phyloP scores from a whole-genome alignment of 2,329 filamentous ascomycete species.

The Tolypocladium cylindrosporum region DNA sequence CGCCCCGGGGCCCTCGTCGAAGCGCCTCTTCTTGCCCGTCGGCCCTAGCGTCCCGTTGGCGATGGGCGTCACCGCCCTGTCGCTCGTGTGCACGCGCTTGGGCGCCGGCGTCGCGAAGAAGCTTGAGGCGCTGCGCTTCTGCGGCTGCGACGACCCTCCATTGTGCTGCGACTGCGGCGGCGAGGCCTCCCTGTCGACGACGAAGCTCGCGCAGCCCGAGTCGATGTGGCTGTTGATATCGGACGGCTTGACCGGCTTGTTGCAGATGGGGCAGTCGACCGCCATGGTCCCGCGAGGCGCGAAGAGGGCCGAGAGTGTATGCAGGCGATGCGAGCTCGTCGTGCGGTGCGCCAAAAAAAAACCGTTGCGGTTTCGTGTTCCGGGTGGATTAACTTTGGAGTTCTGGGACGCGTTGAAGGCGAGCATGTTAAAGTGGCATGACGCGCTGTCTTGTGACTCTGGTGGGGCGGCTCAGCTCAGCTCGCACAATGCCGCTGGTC shows the following conservation, averaged over 20 bases:
- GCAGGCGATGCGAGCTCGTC: not conserved
- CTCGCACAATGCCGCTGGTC: no score
- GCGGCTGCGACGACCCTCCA: conserved; percentile 19
- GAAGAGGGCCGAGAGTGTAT: not conserved
- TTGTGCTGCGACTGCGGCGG: conserved; percentile 16
- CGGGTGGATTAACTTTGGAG: not conserved
- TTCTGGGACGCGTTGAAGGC: not conserved
- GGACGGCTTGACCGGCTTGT: conserved; percentile 56
- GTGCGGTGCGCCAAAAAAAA: no score
- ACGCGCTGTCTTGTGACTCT: conserved; percentile 3
- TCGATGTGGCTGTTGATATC: conserved; percentile 90
- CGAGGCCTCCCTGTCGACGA: conserved; percentile 35
- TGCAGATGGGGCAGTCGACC: conserved; percentile 76
- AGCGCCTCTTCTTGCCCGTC: conserved; percentile 38
- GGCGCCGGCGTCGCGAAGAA: conserved; percentile 54
- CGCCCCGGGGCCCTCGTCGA: conserved; percentile 43
- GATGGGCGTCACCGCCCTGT: conserved; percentile 20
- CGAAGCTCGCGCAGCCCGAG: conserved; percentile 61
- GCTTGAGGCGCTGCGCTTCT: conserved; percentile 44
- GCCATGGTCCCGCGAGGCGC: conserved; percentile 15
- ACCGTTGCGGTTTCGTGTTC: not conserved
- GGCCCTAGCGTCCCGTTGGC: conserved; percentile 21
- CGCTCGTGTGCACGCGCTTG: conserved; percentile 34
- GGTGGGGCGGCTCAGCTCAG: not conserved
- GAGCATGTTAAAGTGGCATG: not conserved